Conservation (phyloP, 78 protist species). For the Speleostelium caveatum region DNA sequence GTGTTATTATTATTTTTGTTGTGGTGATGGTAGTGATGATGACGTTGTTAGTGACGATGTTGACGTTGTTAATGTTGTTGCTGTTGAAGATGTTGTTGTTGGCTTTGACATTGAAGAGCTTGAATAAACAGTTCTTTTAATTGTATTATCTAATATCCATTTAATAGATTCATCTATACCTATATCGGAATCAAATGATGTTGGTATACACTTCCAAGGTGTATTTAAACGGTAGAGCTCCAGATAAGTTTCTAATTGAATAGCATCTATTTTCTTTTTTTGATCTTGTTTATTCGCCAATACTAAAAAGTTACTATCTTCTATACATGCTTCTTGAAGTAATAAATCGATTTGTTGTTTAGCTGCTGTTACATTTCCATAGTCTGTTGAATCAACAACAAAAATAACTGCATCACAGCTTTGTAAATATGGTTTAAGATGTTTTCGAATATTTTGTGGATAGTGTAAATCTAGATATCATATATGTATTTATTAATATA, state of each 20-base stretch:
- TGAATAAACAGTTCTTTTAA: slow-evolving; percentile 19
- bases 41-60: neutral
- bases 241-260: slow-evolving; percentile 47
- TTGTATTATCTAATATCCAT: slow-evolving; percentile 64
- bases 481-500: too few relatives aligned
- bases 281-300: slow-evolving; percentile 73
- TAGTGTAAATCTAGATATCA: slow-evolving; percentile 42
- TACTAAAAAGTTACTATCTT: slow-evolving; percentile 49
- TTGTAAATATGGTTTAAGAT: slow-evolving; percentile 42
- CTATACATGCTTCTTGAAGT: slow-evolving; percentile 26
- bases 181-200: neutral
- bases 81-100: neutral
- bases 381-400: slow-evolving; percentile 64
- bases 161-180: slow-evolving; percentile 43
- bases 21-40: neutral
- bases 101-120: neutral
- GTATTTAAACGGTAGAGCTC: slow-evolving; percentile 38
- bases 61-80: neutral
- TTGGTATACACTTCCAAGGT: slow-evolving; percentile 65
- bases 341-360: slow-evolving; percentile 58
- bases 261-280: neutral
- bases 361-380: slow-evolving; percentile 41
- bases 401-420: slow-evolving; percentile 59
- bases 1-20: too few relatives aligned
- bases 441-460: slow-evolving; percentile 41